Conservation (phyloP, 2,329 filamentous ascomycete species). For the Xenoacremonium recifei region DNA sequence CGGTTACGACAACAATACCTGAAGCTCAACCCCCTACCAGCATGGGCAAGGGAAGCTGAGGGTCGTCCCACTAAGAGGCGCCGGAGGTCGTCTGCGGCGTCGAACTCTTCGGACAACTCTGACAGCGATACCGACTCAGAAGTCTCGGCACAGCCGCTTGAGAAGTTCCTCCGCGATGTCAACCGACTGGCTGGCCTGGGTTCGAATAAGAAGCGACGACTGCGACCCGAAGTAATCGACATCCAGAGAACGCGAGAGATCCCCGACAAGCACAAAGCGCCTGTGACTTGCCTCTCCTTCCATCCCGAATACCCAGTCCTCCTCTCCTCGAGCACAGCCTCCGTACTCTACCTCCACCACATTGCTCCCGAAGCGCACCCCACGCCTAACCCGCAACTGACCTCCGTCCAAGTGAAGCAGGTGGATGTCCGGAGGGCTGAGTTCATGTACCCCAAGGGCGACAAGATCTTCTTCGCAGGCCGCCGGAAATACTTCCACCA, state of each 20-base stretch:
- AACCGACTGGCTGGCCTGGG: slow-evolving; percentile 60
- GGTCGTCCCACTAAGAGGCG: slow-evolving; percentile 51
- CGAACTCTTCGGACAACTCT: slow-evolving; percentile 51
- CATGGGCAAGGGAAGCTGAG: slow-evolving; percentile 56
- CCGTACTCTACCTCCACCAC: slow-evolving; percentile 86
- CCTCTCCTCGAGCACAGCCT: slow-evolving; percentile 82
- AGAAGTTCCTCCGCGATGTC: slow-evolving; percentile 74
- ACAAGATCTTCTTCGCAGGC: slow-evolving; percentile 84
- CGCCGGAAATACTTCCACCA: slow-evolving; percentile 89
- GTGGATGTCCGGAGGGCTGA: slow-evolving; percentile 83
- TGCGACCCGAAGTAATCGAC: slow-evolving; percentile 84
- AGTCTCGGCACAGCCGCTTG: slow-evolving; percentile 72
- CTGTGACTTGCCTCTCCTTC: slow-evolving; percentile 82
- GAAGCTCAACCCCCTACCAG: slow-evolving; percentile 57
- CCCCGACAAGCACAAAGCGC: slow-evolving; percentile 71
- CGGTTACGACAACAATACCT: slow-evolving; percentile 77
- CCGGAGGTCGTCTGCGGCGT: slow-evolving; percentile 50
- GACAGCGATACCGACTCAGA: slow-evolving; percentile 58
- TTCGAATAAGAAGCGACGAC: slow-evolving; percentile 61
- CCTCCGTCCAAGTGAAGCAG: slow-evolving; percentile 80
- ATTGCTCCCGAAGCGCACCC: slow-evolving; percentile 73
- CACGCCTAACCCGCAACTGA: slow-evolving; percentile 83
- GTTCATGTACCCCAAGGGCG: slow-evolving; percentile 71
- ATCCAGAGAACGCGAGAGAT: slow-evolving; percentile 90
- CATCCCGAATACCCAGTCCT: slow-evolving; percentile 87